Base-by-base conservation (phyloP, 169 alveolate genomes). In the Plasmodium malariae region DNA sequence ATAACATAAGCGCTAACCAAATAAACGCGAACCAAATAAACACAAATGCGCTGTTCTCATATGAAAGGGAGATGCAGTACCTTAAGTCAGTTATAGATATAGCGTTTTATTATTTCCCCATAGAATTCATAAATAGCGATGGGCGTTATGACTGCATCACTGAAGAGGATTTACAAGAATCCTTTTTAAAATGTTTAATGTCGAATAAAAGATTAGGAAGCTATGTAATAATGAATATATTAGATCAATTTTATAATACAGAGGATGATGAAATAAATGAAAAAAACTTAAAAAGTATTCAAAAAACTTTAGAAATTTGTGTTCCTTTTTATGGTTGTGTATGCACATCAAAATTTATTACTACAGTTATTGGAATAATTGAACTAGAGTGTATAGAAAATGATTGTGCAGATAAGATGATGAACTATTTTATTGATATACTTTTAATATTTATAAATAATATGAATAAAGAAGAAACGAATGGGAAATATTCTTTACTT, bases 311-410 rank as follows among this genome's bases (percentile, higher is more conserved):
- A n/a, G 76, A 60, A n/a, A 37, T 62, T n/a, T 76, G 89, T 48
- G 36, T 67, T 2, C 89, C 89, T 7, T 76, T 24, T 36, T 76
- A 76, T 63, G 89, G 89, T 24, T 43, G 59, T 30, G 37, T 28
- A 11, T 62, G 78, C 17, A 24, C 69, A 5, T 76, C 89, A 30
- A 54, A 24, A 37, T 76, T 62, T 54, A 40, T 76, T 36, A 9
- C 89, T 5, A 76, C 89, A 0, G 73, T 76, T 34, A 17, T 67
- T 4, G 89, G 89, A 34, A 40, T 76, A 2, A 76, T 55, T 9
- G 89, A 76, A 32, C 63, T 76, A 55, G 89, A 76, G 24, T 76
- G 89, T 36, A 62, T 76, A 5, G 89, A 76, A 63, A 76, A 67
- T 76, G 55, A 76, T 62, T 26, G 28, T 2, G 24, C 63, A 1